Evolutionary conservation across 2,329 filamentous ascomycete species (phyloP), one percentile per base, ranked within the genome.

Genomic region (Pseudogymnoascus sp.): DNA sequence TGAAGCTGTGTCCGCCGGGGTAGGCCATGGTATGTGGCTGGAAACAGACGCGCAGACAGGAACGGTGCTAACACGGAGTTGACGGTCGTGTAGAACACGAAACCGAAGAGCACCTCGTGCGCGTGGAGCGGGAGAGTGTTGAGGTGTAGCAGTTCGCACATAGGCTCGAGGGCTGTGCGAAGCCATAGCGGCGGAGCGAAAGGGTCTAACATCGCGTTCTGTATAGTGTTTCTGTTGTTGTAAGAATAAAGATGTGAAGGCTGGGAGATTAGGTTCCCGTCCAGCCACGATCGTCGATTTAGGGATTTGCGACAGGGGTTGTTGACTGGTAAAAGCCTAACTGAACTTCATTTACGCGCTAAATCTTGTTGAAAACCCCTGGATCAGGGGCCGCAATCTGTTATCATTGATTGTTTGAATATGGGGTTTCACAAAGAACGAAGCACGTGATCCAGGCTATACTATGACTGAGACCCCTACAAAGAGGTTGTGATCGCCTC

Each of bases 81-180:
- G 70, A 90, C 81, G 70, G 85, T 72, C 63, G 86, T 83, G 79
- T 93, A 95, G 68, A 91, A 75, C 43, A 81, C 69, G 62, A 86
- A 85, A 41, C 86, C 84, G 67, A 84, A 76, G 61, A 89, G 65
- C 59, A 93, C 81, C 74, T 95, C 89, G 78, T 95, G 90, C 70
- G 89, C 79, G 75, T 95, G 90, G 63, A 88, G 76, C 8, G 89
- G 87, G 28, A 93, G 81, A 9, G 87, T 86, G n/a, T 82, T 78
- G 31, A 93, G 79, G 60, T 78, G 75, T 63, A 88, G 76, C 63
- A 75, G 76, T 67, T 88, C 81, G 67, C 88, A 86, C 70, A 84
- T 77, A 8, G 88, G 88, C 72, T 85, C 79, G 60, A 85, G 75
- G 63, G 83, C 79, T 61, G 73, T 69, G 61, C 74, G 69, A 59